These are phyloP conservation scores for Venturia oleaginea DNA, from an alignment of 2,329 filamentous ascomycete genomes.

Conservation along the genomic window DNA sequence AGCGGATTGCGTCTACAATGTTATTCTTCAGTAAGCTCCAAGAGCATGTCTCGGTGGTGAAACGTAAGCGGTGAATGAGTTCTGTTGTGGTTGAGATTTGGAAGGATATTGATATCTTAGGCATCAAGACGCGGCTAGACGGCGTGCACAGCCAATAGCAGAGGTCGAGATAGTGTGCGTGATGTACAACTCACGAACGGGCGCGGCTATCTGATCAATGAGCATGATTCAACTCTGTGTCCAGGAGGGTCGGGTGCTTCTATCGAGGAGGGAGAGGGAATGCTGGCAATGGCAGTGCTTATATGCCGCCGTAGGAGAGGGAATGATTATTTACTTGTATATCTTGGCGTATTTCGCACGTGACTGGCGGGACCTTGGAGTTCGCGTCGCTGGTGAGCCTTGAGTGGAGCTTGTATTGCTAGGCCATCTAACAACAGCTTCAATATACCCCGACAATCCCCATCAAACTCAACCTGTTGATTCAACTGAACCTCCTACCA, in stretches of 20 bases:
- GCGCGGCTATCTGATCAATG: neutral
- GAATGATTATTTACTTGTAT: neutral
- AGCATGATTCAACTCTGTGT: neutral
- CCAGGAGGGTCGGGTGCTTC: too few species aligned
- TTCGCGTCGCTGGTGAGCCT: neutral
- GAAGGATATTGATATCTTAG: neutral
- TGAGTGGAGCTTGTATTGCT: too few species aligned
- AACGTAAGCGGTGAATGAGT: neutral
- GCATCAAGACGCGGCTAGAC: neutral
- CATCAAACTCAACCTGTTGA: neutral
- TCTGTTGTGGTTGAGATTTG: neutral
- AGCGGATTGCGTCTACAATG: neutral
- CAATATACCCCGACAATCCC: neutral
- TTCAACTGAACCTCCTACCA: neutral
- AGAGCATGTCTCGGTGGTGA: neutral
- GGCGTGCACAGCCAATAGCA: neutral
- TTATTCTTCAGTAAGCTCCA: neutral
- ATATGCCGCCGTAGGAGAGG: neutral
- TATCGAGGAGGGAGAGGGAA: neutral
- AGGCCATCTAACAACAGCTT: neutral
- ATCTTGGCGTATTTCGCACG: neutral
- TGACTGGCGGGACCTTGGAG: neutral
- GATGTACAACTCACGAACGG: slow-evolving; percentile 4
- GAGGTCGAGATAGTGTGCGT: neutral
- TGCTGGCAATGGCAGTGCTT: too few species aligned